Evolutionary conservation across 177 flowering plant species (phyloP), one percentile per base, ranked within the genome.

Genomic region (Vitis hybrid): DNA sequence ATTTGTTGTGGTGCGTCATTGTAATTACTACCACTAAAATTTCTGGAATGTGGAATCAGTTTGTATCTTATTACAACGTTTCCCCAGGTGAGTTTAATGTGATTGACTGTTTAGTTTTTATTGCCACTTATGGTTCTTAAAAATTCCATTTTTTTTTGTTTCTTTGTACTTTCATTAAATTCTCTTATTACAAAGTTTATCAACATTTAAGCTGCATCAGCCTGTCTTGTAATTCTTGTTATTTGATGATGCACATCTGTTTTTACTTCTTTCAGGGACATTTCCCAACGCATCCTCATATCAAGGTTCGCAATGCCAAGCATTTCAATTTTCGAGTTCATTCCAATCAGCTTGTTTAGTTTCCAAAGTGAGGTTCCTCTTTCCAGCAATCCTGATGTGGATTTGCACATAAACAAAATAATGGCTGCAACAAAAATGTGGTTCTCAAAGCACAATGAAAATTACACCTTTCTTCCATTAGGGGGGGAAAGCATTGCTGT

Each of bases 261-360:
- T 55, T 70, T 58, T 29, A 12, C 70, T 51, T 72, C 62, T 73
- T 69, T 62, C 84, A 95, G 99, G 99, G 92, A 95, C 73, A 76
- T 95, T 59, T 74, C 81, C 52, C 86, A 78, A 71, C 84, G 89
- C 14, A 60, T 71, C 50, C 65, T 87, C 39, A 31, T 93, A 22
- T 86, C 98, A 71, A 90, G 77, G 70, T 91, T 89, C 75, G 86
- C 88, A 72, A 70, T 86, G 69, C 78, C 90, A 55, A 74, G 75
- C 70, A 74, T 67, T 67, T 83, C 87, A 70, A 39, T 89, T 65
- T 45, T 19, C 57, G 76, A 80, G 33, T 82, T 88, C 55, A 62
- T 87, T 74, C 96, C 98, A 9, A 69, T 89, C 69, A 78, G 93
- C 65, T 72, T 82, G 60, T 86, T 87, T 72, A 71, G 72, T 51